These are phyloP conservation scores for Clarireedia paspali DNA, from an alignment of 2,329 filamentous ascomycete genomes.

Conservation along the genomic window DNA sequence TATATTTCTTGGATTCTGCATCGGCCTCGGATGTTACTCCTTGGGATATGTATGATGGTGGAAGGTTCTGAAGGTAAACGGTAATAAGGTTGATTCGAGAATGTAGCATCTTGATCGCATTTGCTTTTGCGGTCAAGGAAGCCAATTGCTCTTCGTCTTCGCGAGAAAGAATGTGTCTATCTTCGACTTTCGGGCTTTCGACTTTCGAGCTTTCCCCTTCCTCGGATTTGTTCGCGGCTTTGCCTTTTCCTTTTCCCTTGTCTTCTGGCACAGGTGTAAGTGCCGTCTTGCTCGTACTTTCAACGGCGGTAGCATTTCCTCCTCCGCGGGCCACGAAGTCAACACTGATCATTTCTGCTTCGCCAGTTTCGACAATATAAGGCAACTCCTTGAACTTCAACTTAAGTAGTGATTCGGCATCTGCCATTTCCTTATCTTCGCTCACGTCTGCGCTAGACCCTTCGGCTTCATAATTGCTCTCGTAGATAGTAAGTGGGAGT, in stretches of 20 bases:
- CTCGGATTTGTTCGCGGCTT: constrained; percentile 26
- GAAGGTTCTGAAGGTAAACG: constrained; percentile 69
- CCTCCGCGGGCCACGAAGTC: constrained; percentile 84
- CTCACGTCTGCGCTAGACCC: constrained; percentile 41
- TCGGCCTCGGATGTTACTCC: constrained; percentile 29
- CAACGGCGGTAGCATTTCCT: constrained; percentile 65
- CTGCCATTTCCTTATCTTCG: constrained; percentile 67
- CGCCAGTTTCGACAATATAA: constrained; percentile 85
- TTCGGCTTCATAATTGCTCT: constrained; percentile 72
- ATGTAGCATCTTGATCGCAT: constrained; percentile 90
- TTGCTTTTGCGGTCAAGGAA: constrained; percentile 75
- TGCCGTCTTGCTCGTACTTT: constrained; percentile 24
- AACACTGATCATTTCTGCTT: constrained; percentile 96
- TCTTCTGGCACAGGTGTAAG: constrained; percentile 20
- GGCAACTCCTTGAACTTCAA: constrained; percentile 76
- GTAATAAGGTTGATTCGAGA: constrained; percentile 64
- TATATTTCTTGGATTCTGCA: constrained; percentile 19
- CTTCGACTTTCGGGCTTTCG: constrained; percentile 36
- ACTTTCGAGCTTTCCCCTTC: constrained; percentile 29
- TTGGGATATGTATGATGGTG: constrained; percentile 54
- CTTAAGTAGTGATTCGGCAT: constrained; percentile 45
- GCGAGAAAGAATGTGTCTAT: constrained; percentile 46
- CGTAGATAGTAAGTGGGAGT: constrained; percentile 85
- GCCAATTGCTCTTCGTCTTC: constrained; percentile 56
- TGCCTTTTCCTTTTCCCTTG: constrained; percentile 24